Conservation (phyloP, 805 yeast genomes). For the Metschnikowia anglica region DNA sequence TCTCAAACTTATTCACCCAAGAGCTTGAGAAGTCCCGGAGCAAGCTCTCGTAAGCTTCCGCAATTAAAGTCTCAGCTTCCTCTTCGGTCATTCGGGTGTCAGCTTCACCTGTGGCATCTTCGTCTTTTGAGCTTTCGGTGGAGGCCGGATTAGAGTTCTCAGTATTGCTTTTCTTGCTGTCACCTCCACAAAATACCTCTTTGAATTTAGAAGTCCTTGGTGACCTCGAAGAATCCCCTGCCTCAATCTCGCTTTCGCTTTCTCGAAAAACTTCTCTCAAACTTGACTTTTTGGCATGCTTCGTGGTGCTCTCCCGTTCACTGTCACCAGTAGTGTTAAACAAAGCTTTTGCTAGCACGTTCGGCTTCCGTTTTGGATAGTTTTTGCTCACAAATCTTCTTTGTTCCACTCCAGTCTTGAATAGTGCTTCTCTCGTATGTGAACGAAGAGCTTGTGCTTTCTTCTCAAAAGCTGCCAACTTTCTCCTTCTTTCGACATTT, state of each 20-base stretch:
- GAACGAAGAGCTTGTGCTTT: constrained; percentile 21
- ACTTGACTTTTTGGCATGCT: background rate
- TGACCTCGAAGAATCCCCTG: background rate
- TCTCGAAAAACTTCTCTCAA: constrained; percentile 3
- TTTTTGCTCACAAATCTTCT: constrained; percentile 4
- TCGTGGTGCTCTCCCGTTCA: constrained; percentile 1
- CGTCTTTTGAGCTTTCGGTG: background rate
- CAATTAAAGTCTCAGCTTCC: constrained; percentile 29
- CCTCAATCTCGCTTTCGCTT: background rate
- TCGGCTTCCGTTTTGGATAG: constrained; percentile 1
- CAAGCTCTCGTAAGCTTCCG: constrained; percentile 27
- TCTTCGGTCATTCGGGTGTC: constrained; percentile 15
- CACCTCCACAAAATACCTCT: constrained; percentile 1
- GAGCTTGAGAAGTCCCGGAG: constrained; percentile 30
- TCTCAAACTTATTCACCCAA: constrained; percentile 35
- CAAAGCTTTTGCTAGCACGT: constrained; percentile 9
- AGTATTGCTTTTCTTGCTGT: background rate
- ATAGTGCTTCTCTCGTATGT: constrained; percentile 10
- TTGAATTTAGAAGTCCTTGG: background rate
- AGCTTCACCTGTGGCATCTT: background rate
- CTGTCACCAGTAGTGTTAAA: constrained; percentile 5
- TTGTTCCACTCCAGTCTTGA: constrained; percentile 8
- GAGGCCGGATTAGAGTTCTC: background rate
- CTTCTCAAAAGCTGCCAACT: constrained; percentile 40
- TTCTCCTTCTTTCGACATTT: constrained; percentile 59